Base-by-base conservation (phyloP, 2,329 filamentous ascomycete genomes). In the Paraphaeosphaeria sporulosa region DNA sequence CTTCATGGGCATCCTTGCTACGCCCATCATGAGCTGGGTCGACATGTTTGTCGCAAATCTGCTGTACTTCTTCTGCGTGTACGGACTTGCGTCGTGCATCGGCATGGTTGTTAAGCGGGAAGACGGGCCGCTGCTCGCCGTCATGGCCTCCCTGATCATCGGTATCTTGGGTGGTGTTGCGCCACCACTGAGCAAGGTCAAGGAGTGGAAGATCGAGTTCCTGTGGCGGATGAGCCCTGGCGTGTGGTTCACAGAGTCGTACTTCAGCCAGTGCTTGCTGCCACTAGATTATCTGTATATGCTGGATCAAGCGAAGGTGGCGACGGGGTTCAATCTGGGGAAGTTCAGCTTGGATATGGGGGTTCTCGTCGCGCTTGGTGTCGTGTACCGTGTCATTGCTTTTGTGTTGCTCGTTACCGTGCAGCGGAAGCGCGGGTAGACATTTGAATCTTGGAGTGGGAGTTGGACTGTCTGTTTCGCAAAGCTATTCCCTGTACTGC, bases 1-100 rank as follows among this genome's bases (percentile, higher is more conserved):
- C 4, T 75, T 84, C 19, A 74, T 86, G 15, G 83, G 46, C 40
- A 64, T 86, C 1, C 78, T 87, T 8, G 76, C 81, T 0, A 81
- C 79, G 3, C 84, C 85, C 1, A 74, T 82, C 23, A 85, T 87
- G 19, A 68, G 70, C n/a, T 88, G 82, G 76, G 69, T 72, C 23
- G 70, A 79, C 10, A 82, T 83, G 27, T 87, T 84, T 68, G 55
- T 78, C 15, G 80, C 79, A 7, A 87, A 87, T 58, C 66, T 87
- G 48, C 61, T 83, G 10, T 87, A 87, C 72, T 87, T 86, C 66
- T 88, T 83, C 74, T 83, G 83, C 66, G 84, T 87, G 53, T 87
- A 87, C 68, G 85, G 86, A 0, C 77, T 87, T 7, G 81, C 85
- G 0, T 83, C 80, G 36, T 74, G 79, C 32, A 71, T 87, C 17